phyloP scores from a whole-genome alignment of 1,284 basidiomycete species.

The Vanrija sp. region DNA sequence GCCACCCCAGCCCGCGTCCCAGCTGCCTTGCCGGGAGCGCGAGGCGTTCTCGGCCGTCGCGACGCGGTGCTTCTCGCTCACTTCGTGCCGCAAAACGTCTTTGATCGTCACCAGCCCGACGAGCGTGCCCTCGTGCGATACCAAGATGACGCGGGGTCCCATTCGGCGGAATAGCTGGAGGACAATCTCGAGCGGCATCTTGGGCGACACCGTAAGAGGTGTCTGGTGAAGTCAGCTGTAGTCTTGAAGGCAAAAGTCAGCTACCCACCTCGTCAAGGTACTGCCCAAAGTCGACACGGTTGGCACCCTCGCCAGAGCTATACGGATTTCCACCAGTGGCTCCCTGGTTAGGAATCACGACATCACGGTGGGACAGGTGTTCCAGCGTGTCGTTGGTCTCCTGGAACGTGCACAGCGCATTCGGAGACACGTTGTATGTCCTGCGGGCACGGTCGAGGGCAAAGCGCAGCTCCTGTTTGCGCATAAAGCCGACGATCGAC shows the following conservation, averaged over 20 bases:
- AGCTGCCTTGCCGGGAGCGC: background rate
- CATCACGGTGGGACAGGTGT: constrained; percentile 26
- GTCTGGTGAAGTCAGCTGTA: constrained; percentile 56
- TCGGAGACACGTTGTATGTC: constrained; percentile 58
- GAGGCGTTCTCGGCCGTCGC: background rate
- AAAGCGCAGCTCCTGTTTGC: constrained; percentile 76
- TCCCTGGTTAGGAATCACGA: constrained; percentile 27
- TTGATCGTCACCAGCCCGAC: constrained; percentile 91
- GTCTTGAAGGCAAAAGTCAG: too few relatives aligned
- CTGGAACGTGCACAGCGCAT: constrained; percentile 69
- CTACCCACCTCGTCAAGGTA: constrained; percentile 81
- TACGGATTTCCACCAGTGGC: constrained; percentile 6
- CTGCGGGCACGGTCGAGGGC: constrained; percentile 75
- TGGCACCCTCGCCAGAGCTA: constrained; percentile 19
- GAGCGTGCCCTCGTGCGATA: constrained; percentile 77
- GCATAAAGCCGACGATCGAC: constrained; percentile 81
- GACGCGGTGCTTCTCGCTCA: constrained; percentile 43
- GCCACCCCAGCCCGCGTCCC: constrained; percentile 6
- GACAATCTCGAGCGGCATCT: constrained; percentile 89
- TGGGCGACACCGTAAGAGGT: constrained; percentile 86
- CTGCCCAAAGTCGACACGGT: constrained; percentile 69
- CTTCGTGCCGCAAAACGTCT: constrained; percentile 83
- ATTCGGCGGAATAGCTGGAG: constrained; percentile 94
- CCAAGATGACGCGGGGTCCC: constrained; percentile 92
- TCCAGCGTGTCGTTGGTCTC: constrained; percentile 30